These are phyloP conservation scores for Salix exigua DNA, from an alignment of 345 rosid species.

Conservation along the genomic window DNA sequence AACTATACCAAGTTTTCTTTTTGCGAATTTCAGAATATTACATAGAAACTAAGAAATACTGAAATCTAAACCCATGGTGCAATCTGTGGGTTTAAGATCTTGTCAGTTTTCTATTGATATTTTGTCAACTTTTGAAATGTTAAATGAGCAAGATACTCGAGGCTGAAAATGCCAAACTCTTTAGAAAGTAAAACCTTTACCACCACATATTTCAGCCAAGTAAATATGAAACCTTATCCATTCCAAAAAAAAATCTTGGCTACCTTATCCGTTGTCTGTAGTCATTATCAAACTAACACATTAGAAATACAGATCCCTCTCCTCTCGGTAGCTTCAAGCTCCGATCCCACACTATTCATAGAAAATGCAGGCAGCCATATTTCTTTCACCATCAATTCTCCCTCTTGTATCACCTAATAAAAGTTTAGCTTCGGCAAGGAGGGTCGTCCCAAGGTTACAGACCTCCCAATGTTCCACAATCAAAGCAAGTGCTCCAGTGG, in stretches of 20 bases:
- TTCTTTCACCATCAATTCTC: slow-evolving; percentile 21
- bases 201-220: background rate
- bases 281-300: background rate
- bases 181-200: background rate
- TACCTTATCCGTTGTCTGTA: slow-evolving; percentile 19
- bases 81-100: too few relatives aligned
- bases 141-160: background rate
- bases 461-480: slow-evolving; percentile 14
- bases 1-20: too few relatives aligned
- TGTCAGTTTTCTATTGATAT: too few relatives aligned
- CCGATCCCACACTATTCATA: background rate
- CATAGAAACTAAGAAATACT: too few relatives aligned
- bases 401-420: slow-evolving; percentile 18
- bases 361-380: slow-evolving; percentile 41
- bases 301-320: background rate
- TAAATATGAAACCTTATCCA: slow-evolving; percentile 8
- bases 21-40: too few relatives aligned
- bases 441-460: slow-evolving; percentile 16
- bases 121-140: background rate
- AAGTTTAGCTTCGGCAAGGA: slow-evolving; percentile 24
- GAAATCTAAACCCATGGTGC: too few relatives aligned
- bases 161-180: background rate
- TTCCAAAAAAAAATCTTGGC: slow-evolving; percentile 16
- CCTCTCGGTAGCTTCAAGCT: background rate
- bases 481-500: slow-evolving; percentile 22